These are phyloP conservation scores for Ceratobasidium sp. DNA, from an alignment of 1,284 basidiomycete species.

Conservation along the genomic window DNA sequence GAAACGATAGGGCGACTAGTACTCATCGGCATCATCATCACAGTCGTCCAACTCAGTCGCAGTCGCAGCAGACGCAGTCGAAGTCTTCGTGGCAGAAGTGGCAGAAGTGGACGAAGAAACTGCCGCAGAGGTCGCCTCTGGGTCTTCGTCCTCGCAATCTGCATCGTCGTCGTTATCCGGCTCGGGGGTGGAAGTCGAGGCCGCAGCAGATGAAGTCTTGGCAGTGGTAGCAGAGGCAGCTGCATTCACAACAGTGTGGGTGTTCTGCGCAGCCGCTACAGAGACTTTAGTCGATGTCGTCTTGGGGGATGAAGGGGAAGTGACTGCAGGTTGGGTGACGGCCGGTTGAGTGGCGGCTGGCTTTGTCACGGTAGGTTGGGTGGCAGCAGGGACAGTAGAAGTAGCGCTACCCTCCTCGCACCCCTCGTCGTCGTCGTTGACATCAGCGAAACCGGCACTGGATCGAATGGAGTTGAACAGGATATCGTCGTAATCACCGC, in stretches of 20 bases:
- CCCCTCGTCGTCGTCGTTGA: slow-evolving; percentile 7
- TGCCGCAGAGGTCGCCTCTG: no score
- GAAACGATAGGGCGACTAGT: no score
- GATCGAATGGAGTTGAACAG: slow-evolving; percentile 68
- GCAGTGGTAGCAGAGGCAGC: neutral
- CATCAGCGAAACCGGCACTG: slow-evolving; percentile 52
- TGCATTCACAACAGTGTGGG: no score
- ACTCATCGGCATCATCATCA: no score
- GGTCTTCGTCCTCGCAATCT: neutral
- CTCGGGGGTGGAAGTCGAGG: neutral
- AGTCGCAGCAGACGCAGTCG: neutral
- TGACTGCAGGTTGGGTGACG: no score
- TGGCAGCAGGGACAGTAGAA: neutral
- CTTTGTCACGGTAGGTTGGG: no score
- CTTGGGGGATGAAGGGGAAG: no score
- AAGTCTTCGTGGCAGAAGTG: neutral
- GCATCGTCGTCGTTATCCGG: neutral
- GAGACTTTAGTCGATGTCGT: no score
- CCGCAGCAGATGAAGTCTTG: neutral
- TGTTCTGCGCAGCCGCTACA: neutral
- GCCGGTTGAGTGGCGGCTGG: no score
- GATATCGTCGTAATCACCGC: slow-evolving; percentile 69
- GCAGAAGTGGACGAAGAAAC: no score
- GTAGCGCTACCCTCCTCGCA: no score
- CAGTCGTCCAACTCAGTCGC: neutral